Base-by-base conservation (phyloP, 805 yeast genomes). In the Zygoascus bituminiphila region DNA sequence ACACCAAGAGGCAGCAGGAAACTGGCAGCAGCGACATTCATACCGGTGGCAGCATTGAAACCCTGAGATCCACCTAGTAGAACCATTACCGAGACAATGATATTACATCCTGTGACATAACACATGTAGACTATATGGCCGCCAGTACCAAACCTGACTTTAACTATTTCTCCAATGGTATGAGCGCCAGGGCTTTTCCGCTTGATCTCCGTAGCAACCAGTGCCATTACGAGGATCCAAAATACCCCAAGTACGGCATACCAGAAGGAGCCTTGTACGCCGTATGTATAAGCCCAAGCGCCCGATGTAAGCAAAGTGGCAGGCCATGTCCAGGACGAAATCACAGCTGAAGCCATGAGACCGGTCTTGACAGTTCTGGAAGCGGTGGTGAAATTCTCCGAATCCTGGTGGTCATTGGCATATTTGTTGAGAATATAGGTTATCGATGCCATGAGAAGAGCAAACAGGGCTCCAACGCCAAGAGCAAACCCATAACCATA, bases 321-420 rank as follows among this genome's bases (percentile, higher is more conserved):
- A 8, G 84, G 84, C 88, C 88, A 82, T 7, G 96, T 88, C 97
- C 97, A 88, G 9, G 91, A 81, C 10, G 89, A 81, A 8, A 88
- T 95, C 25, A 89, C 96, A 4, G 96, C 95, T 4, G 95, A 81
- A 4, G 91, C 80, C 52, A 88, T 82, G 54, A 89, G 72, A 41
- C 93, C 91, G 0, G 91, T 81, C 57, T 82, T 84, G 31, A 89
- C 94, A 2, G 86, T 73, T 62, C 96, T 77, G 54, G 96, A 95
- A 26, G 96, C 96, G 5, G 96, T 87, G 2, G 93, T 78, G 57
- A 88, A 89, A 62, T 88, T 95, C 68, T 89, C 96, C 4, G 96
- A 88, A 9, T 95, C 86, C 66, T 87, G 82, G 48, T 84, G 75
- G 65, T 88, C 96, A 57, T 78, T 77, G 61, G 86, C 88, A 64